These are phyloP conservation scores for Spinellus fusiger DNA, from an alignment of 192 early-diverging fungal genomes.

Conservation along the genomic window DNA sequence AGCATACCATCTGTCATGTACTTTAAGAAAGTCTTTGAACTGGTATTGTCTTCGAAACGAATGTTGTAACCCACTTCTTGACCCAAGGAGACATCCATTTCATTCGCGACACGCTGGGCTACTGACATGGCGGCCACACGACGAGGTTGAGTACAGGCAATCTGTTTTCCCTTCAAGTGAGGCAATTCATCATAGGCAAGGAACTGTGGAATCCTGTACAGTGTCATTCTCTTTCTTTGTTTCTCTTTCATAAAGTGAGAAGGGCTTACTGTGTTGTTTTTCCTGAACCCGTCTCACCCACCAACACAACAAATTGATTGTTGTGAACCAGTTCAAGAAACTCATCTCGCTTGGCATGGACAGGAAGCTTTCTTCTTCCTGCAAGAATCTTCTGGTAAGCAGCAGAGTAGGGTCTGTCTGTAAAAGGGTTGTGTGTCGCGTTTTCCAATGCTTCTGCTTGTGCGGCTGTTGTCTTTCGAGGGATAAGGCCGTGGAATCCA, in stretches of 20 bases:
- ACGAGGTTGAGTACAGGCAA: constrained; percentile 98
- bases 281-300: constrained; percentile 96
- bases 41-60: constrained; percentile 96
- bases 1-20: constrained; percentile 99
- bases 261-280: constrained; percentile 91
- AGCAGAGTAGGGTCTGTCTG: constrained; percentile 66
- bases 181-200: constrained; percentile 88
- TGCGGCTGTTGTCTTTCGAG: constrained; percentile 77
- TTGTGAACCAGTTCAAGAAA: constrained; percentile 90
- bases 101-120: constrained; percentile 96
- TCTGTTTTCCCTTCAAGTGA: constrained; percentile 79
- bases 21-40: constrained; percentile 78
- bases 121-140: constrained; percentile 99
- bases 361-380: constrained; percentile 85
- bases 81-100: constrained; percentile 90
- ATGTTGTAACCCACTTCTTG: constrained; percentile 97
- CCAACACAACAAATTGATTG: constrained; percentile 92
- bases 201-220: constrained; percentile 88
- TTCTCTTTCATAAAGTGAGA: neutral
- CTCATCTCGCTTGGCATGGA: constrained; percentile 86
- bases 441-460: constrained; percentile 80
- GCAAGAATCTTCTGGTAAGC: constrained; percentile 84
- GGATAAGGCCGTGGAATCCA: constrained; percentile 46
- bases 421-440: constrained; percentile 73
- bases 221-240: neutral